phyloP scores from a whole-genome alignment of 208 protist genomes.

The Acanthamoeba lenticulata region DNA sequence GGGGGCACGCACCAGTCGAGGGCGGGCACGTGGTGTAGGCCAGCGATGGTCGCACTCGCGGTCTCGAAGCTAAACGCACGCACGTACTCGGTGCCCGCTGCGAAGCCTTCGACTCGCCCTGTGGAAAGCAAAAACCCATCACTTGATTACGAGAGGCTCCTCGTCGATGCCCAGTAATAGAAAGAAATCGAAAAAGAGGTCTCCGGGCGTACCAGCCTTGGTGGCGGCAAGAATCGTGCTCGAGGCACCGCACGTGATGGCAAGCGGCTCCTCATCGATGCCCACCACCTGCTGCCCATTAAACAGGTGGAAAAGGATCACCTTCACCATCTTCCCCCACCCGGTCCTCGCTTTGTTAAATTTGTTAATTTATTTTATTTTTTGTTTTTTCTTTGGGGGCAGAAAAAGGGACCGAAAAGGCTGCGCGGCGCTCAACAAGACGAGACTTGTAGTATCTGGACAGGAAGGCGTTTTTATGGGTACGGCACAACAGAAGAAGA shows the following conservation, averaged over 20 bases:
- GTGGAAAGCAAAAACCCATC: no score
- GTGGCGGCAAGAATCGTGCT: conserved; percentile 30
- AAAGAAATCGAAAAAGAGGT: background rate
- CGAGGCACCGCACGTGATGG: background rate
- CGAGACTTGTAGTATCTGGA: background rate
- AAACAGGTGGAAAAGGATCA: conserved; percentile 65
- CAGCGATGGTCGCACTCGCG: background rate
- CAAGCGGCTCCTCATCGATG: conserved; percentile 53
- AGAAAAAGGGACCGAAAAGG: background rate
- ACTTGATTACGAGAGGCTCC: no score
- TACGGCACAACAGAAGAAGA: background rate
- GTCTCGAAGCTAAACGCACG: background rate
- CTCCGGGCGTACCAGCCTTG: background rate
- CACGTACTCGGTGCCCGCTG: conserved; percentile 31
- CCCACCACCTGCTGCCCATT: conserved; percentile 66
- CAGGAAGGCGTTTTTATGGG: background rate
- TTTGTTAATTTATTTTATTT: background rate
- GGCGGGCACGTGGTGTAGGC: conserved; percentile 22
- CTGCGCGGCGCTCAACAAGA: background rate
- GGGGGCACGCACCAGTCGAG: background rate
- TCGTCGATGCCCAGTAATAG: no score
- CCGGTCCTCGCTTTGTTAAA: background rate
- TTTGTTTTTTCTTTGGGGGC: background rate
- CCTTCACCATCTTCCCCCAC: conserved; percentile 43
- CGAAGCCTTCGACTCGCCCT: conserved; percentile 29